Evolutionary conservation across 768 basidiomycete species (phyloP).

Genomic region (Boletellus emodensis): DNA sequence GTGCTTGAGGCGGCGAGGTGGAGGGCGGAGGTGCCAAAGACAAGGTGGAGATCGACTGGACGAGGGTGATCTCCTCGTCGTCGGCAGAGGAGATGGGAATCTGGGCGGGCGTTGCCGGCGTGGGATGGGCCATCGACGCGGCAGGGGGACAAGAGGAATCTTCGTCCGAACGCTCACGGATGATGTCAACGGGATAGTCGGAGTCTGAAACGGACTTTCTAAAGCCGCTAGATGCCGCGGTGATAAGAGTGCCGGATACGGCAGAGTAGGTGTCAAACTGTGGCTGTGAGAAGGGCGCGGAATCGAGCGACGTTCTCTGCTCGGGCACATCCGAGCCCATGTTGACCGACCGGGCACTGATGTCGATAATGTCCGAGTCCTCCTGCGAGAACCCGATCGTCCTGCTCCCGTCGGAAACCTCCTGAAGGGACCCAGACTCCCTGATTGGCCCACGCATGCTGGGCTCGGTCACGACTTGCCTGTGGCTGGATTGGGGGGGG

Average conservation of each 20-base stretch:
- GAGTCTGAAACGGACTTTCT: slow-evolving; percentile 12
- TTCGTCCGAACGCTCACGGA: slow-evolving; percentile 11
- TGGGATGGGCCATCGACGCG: not conserved
- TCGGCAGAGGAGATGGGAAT: slow-evolving; percentile 42
- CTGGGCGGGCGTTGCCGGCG: no score
- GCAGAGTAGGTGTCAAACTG: slow-evolving; percentile 11
- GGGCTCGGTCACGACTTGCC: not conserved
- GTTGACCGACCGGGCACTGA: slow-evolving; percentile 9
- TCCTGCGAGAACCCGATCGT: not conserved
- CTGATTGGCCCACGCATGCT: not conserved
- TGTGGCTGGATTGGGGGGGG: not conserved
- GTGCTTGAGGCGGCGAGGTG: slow-evolving; percentile 32
- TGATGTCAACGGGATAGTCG: not conserved
- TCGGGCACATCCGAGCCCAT: not conserved
- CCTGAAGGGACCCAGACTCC: not conserved
- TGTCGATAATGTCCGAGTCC: slow-evolving; percentile 23
- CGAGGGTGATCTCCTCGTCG: slow-evolving; percentile 43
- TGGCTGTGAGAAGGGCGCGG: slow-evolving; percentile 1
- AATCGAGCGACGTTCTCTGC: not conserved
- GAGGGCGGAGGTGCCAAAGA: slow-evolving; percentile 34
- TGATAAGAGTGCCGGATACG: slow-evolving; percentile 18
- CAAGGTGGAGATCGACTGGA: slow-evolving; percentile 25
- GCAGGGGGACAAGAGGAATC: not conserved
- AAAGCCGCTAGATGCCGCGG: not conserved
- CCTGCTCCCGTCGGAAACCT: not conserved